Conservation (phyloP, 345 rosid species). For the Euclidium syriacum region DNA sequence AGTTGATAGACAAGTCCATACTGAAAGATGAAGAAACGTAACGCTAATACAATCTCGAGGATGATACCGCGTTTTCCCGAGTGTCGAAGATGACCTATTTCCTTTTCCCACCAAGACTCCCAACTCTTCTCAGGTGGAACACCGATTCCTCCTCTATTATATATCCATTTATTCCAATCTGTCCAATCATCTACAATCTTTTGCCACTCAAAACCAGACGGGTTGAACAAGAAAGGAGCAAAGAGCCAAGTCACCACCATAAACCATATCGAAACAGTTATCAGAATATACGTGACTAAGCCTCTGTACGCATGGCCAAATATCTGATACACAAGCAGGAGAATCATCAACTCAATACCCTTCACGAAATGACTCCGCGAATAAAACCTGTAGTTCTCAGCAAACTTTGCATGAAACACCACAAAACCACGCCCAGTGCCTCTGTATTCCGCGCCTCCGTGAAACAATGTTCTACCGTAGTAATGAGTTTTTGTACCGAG, state of each 20-base stretch:
- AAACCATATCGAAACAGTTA: constrained; percentile 57
- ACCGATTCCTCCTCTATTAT: constrained; percentile 53
- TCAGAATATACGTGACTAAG: constrained; percentile 42
- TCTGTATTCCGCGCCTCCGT: constrained; percentile 86
- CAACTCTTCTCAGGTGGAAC: constrained; percentile 60
- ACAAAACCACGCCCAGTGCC: constrained; percentile 97
- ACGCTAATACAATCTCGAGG: constrained; percentile 45
- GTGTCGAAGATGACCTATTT: constrained; percentile 49
- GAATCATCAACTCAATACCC: constrained; percentile 58
- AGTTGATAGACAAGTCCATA: constrained; percentile 66
- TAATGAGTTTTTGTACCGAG: constrained; percentile 69
- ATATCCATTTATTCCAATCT: constrained; percentile 64
- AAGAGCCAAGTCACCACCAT: constrained; percentile 67
- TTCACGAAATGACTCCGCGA: constrained; percentile 72
- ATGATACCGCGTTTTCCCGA: constrained; percentile 48
- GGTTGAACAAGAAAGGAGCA: constrained; percentile 63
- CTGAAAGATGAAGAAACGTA: constrained; percentile 59
- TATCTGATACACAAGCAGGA: constrained; percentile 52
- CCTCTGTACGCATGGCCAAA: constrained; percentile 43
- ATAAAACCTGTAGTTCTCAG: constrained; percentile 66
- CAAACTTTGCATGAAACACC: constrained; percentile 82
- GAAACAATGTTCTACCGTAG: constrained; percentile 66
- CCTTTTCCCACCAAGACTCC: constrained; percentile 82
- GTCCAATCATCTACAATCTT: constrained; percentile 71
- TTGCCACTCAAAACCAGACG: constrained; percentile 72